Evolutionary conservation across 805 yeast species (phyloP).

Genomic region (Candida xyloterini): DNA sequence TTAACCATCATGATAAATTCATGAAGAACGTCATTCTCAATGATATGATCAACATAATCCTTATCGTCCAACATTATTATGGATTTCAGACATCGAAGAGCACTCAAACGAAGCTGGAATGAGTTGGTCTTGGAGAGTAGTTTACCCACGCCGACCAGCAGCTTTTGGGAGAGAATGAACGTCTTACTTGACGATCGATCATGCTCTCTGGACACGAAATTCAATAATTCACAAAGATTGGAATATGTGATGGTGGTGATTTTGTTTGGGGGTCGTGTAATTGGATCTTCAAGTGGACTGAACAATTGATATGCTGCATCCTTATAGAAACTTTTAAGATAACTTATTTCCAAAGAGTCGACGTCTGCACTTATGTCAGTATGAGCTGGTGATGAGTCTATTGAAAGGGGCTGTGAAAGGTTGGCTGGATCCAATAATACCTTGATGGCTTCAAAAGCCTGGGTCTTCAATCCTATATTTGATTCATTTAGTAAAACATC

Average conservation of each 20-base stretch:
- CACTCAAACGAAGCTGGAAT: conserved; percentile 60
- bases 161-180: conserved; percentile 58
- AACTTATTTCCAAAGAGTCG: conserved; percentile 21
- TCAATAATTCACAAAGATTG: conserved; percentile 63
- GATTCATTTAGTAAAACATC: conserved; percentile 59
- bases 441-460: conserved; percentile 79
- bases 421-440: conserved; percentile 60
- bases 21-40: conserved; percentile 52
- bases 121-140: conserved; percentile 44
- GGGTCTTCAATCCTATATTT: conserved; percentile 72
- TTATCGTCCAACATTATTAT: conserved; percentile 63
- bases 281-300: conserved; percentile 20
- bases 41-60: conserved; percentile 52
- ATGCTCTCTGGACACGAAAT: conserved; percentile 67
- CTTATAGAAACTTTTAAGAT: conserved; percentile 59
- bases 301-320: conserved; percentile 36
- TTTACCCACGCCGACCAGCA: conserved; percentile 53
- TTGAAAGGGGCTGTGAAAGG: conserved; percentile 10
- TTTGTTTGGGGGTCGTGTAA: conserved; percentile 3
- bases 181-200: conserved; percentile 53
- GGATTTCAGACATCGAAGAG: conserved; percentile 64
- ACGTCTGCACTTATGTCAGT: conserved; percentile 13
- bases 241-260: conserved; percentile 20
- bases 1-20: conserved; percentile 47
- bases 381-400: conserved; percentile 15